Evolutionary conservation across 192 early-diverging fungal species (phyloP), one percentile per base, ranked within the genome.

Genomic region (Allomyces macrogynus): DNA sequence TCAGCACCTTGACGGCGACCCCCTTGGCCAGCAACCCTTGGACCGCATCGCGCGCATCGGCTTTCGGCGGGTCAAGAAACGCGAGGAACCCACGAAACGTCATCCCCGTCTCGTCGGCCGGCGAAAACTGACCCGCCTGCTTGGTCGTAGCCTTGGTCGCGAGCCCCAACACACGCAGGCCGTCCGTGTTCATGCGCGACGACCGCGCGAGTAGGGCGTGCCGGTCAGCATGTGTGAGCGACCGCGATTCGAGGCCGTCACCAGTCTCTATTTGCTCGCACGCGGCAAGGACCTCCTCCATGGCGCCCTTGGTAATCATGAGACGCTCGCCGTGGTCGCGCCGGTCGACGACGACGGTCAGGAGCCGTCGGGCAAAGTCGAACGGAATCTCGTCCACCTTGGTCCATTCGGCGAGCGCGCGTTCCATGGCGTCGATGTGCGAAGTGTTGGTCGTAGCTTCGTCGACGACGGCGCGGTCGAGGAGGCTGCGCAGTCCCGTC

Each of bases 31-130:
- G 20, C 24, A 80, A 67, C 16, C 74, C 72, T 62, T 67, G 66
- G 61, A 80, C 71, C 18, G 77, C 79, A 25, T 69, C 69, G 20
- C 66, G 66, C 16, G 72, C 68, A 61, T 69, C 70, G 16, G 65
- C 68, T 62, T 80, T 80, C 44, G 79, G 79, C 43, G 79, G 77
- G 25, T 80, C 77, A 32, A 77, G 62, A 66, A 80, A 80, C 14
- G 69, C 72, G 57, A 78, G 67, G 54, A 76, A 61, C 3, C 79
- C 79, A 49, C 71, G 68, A 62, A 78, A 75, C 60, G 72, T 66
- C 68, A 80, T 66, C 23, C 69, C 68, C 20, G 67, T 43, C 25
- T 80, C 79, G 60, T 80, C 75, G 9, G 66, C 24, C 24, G 67
- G 62, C 8, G 24, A 64, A 61, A 67, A 68, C 18, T 70, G 54